Percentiles rank a stretch among this genome's conserved stretches.
Evolutionary conservation across 495 filamentous ascomycete species (phyloP).

Genomic region (Neurospora sp.): DNA sequence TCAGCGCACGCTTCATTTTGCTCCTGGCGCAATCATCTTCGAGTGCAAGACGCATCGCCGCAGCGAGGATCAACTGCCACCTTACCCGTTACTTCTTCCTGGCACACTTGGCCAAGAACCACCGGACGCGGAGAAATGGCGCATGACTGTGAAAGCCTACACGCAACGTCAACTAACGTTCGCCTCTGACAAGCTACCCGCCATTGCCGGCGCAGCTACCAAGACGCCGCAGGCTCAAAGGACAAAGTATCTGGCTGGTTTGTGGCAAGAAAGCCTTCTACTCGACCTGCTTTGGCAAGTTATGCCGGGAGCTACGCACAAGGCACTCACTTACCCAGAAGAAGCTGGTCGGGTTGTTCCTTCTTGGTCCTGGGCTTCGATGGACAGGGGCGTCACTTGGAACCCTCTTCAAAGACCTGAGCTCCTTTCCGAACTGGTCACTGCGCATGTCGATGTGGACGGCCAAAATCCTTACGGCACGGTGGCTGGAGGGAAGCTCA

Average conservation of each 20-base stretch:
- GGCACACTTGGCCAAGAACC: neutral
- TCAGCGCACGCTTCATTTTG: neutral
- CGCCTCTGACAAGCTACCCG: constrained; percentile 42
- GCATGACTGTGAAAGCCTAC: neutral
- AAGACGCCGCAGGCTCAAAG: constrained; percentile 10
- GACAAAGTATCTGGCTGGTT: constrained; percentile 37
- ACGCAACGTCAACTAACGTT: constrained; percentile 16
- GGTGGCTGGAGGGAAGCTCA: neutral
- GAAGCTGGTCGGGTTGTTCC: neutral
- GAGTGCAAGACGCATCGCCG: neutral
- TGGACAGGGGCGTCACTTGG: neutral
- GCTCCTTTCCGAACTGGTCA: neutral
- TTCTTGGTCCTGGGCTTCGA: neutral
- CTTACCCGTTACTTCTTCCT: neutral
- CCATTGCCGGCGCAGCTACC: constrained; percentile 26
- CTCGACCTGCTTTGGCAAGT: neutral
- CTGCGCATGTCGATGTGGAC: neutral
- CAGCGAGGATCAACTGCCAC: neutral
- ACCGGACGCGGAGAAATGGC: constrained; percentile 1
- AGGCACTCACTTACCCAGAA: neutral
- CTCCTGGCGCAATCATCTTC: neutral
- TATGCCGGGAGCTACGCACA: neutral
- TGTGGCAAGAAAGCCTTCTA: constrained; percentile 11
- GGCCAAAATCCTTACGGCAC: neutral
- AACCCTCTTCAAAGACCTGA: neutral